Evolutionary conservation across 768 basidiomycete genomes (phyloP).

Genomic region (Ramaria sp.): DNA sequence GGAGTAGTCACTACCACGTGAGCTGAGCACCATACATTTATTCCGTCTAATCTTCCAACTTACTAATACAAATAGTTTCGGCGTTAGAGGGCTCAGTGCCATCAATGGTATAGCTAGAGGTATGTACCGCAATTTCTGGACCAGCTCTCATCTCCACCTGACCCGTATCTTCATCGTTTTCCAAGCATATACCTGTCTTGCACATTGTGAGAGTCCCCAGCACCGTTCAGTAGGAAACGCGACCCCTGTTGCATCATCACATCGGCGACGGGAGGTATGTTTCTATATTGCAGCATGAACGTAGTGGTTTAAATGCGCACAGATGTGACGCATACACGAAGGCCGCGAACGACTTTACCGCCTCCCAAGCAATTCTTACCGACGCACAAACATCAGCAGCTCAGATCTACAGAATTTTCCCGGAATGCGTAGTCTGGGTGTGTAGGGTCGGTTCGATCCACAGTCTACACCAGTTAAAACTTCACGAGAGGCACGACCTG

Average conservation of each 20-base stretch:
- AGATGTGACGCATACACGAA: conserved; percentile 74
- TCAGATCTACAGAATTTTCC: conserved; percentile 72
- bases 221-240: conserved; percentile 56
- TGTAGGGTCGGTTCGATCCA: conserved; percentile 7
- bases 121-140: conserved; percentile 16
- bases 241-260: conserved; percentile 78
- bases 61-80: conserved; percentile 41
- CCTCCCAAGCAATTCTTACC: conserved; percentile 50
- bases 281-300: not conserved
- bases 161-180: conserved; percentile 38
- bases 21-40: conserved; percentile 7
- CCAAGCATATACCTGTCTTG: conserved; percentile 84
- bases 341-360: conserved; percentile 66
- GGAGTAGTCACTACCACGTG: conserved; percentile 75
- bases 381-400: conserved; percentile 42
- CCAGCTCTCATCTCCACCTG: not conserved
- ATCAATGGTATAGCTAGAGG: conserved; percentile 77
- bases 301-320: not conserved
- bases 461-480: not conserved
- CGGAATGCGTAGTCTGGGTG: conserved; percentile 51
- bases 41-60: not conserved
- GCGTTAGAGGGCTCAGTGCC: conserved; percentile 89
- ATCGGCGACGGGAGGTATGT: conserved; percentile 67
- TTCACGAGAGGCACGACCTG: conserved; percentile 58
- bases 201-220: conserved; percentile 82